Conservation (phyloP, 1,139 yeast genomes). For the Suhomyces ambrosiae region DNA sequence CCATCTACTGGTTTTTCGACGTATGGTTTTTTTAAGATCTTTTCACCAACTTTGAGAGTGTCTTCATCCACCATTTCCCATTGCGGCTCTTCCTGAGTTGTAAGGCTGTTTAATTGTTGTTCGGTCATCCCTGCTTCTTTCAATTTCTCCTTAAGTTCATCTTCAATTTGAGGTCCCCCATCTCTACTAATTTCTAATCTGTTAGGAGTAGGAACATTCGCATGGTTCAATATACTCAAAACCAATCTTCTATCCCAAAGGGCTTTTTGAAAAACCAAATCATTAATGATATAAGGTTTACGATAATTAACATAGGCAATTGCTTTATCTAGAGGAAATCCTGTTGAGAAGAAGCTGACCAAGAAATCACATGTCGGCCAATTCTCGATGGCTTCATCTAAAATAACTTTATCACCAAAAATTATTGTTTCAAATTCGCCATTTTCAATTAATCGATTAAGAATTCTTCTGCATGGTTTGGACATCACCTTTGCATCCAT, state of each 20-base stretch:
- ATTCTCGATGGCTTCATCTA: conserved; percentile 89
- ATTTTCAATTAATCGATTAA: conserved; percentile 83
- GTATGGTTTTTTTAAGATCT: conserved; percentile 78
- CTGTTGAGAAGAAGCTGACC: conserved; percentile 90
- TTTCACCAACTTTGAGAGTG: conserved; percentile 77
- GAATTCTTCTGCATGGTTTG: conserved; percentile 91
- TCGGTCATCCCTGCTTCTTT: conserved; percentile 39
- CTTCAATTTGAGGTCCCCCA: conserved; percentile 89
- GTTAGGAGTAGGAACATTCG: conserved; percentile 84
- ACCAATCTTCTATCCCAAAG: conserved; percentile 96
- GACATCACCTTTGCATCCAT: conserved; percentile 97
- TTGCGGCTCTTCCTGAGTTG: conserved; percentile 70
- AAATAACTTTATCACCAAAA: conserved; percentile 95
- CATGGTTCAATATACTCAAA: conserved; percentile 75
- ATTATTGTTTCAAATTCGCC: conserved; percentile 97
- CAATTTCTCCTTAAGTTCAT: conserved; percentile 52
- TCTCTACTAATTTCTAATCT: conserved; percentile 90
- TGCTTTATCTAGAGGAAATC: conserved; percentile 96
- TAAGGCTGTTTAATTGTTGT: conserved; percentile 57
- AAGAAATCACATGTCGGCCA: conserved; percentile 99
- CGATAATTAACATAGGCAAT: conserved; percentile 86
- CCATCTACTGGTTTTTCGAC: conserved; percentile 99
- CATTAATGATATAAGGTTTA: conserved; percentile 88
- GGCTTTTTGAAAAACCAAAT: conserved; percentile 85
- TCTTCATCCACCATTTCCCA: conserved; percentile 93